These are phyloP conservation scores for Plasmodium yoelii DNA, from an alignment of 169 alveolate genomes.

Conservation along the genomic window DNA sequence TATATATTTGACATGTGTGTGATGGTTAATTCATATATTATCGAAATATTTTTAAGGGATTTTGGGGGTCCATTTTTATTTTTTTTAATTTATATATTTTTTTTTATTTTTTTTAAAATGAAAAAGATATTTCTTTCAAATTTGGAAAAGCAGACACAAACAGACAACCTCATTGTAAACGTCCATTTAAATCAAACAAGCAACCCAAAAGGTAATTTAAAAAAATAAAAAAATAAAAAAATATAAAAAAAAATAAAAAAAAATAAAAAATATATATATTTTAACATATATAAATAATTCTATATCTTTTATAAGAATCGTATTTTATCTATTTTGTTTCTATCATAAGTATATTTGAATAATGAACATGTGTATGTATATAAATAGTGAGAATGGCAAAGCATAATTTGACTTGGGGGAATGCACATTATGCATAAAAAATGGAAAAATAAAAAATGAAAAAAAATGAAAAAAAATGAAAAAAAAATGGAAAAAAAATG, in stretches of 20 bases:
- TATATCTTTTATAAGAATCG: too few relatives aligned
- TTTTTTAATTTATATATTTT: constrained; percentile 21
- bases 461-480: too few relatives aligned
- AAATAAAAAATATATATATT: neutral
- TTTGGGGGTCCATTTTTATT: constrained; percentile 21
- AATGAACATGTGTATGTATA: neutral
- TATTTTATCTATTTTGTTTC: too few relatives aligned
- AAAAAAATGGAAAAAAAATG: too few relatives aligned
- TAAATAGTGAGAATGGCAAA: too few relatives aligned
- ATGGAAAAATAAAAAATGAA: too few relatives aligned
- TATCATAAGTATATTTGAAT: neutral
- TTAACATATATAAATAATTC: neutral
- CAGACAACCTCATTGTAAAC: constrained; percentile 8
- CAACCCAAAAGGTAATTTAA: constrained; percentile 2
- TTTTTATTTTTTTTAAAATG: constrained; percentile 16
- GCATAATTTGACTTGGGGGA: too few relatives aligned
- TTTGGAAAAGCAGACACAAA: constrained; percentile 27
- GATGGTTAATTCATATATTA: constrained; percentile 14
- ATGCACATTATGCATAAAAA: too few relatives aligned
- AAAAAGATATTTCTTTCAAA: constrained; percentile 5
- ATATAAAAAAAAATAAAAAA: neutral
- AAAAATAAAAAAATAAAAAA: neutral
- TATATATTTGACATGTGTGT: neutral
- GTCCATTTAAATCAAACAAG: neutral
- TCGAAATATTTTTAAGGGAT: constrained; percentile 24